Percentiles rank a stretch among this genome's conserved stretches.
Evolutionary conservation across 2,329 filamentous ascomycete species (phyloP).

Genomic region (Furcasterigmium sp.): DNA sequence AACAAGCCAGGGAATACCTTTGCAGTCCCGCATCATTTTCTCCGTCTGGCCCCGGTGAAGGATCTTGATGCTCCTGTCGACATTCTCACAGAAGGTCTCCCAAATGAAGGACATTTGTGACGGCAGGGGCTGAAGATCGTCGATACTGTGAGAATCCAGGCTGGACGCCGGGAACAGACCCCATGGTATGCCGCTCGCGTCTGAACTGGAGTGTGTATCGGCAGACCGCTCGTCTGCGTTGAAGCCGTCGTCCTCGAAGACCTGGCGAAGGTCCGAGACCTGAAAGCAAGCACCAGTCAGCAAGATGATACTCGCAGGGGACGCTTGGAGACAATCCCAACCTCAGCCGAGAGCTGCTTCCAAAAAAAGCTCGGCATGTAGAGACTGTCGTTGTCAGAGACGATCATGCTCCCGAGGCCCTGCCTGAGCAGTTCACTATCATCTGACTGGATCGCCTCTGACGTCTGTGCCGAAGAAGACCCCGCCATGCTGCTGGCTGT

Average conservation of each 20-base stretch:
- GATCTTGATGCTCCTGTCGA: constrained; percentile 40
- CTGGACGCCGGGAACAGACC: not conserved
- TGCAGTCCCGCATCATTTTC: constrained; percentile 32
- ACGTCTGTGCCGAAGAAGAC: not conserved
- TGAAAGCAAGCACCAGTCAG: not conserved
- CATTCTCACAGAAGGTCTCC: constrained; percentile 38
- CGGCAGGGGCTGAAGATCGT: constrained; percentile 2
- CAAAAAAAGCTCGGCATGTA: not conserved
- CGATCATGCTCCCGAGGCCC: not conserved
- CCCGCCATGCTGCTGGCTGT: not conserved
- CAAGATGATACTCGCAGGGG: not conserved
- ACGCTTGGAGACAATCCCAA: not conserved
- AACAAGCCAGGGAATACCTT: constrained; percentile 16
- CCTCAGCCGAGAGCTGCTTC: not conserved
- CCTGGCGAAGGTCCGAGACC: not conserved
- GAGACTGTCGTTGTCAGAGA: not conserved
- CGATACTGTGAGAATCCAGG: not conserved
- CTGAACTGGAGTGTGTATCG: not conserved
- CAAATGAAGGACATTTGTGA: constrained; percentile 20
- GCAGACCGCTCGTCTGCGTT: not conserved
- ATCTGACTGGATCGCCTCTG: not conserved
- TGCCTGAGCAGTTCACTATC: not conserved
- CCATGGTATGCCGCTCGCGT: not conserved
- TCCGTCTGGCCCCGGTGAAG: constrained; percentile 35
- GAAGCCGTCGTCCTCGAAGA: not conserved